Percentiles rank a stretch among this genome's conserved stretches.
phyloP scores from a whole-genome alignment of 495 filamentous ascomycete species.

The Pseudevernia furfuracea region DNA sequence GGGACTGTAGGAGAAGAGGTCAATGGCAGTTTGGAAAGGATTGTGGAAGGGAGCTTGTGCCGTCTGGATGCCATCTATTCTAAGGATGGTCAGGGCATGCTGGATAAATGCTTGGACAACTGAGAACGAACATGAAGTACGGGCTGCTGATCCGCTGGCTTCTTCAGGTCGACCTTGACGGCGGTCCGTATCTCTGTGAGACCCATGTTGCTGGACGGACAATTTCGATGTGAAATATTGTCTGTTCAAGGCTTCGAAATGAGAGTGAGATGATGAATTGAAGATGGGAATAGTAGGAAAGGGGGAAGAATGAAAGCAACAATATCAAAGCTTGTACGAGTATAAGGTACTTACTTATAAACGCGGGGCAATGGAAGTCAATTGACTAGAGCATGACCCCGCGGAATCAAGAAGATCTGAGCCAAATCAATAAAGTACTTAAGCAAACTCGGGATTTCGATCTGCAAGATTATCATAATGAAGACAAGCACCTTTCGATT shows the following conservation, averaged over 20 bases:
- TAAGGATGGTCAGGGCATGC: constrained; percentile 29
- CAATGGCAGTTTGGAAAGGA: constrained; percentile 1
- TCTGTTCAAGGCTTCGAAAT: neutral
- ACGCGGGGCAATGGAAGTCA: constrained; percentile 19
- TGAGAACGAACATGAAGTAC: constrained; percentile 64
- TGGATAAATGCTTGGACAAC: neutral
- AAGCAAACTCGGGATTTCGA: neutral
- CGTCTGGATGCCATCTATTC: constrained; percentile 95
- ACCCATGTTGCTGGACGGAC: constrained; percentile 39
- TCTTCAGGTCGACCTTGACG: constrained; percentile 68
- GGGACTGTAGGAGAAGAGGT: constrained; percentile 54
- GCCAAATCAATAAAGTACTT: too few relatives aligned
- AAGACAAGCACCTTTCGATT: neutral
- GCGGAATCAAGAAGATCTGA: constrained; percentile 6
- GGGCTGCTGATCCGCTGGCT: constrained; percentile 65
- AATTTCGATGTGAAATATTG: neutral
- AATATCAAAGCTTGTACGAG: neutral
- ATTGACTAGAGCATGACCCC: constrained; percentile 15
- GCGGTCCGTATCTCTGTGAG: constrained; percentile 60
- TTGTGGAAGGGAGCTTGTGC: constrained; percentile 37
- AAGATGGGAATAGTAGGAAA: neutral
- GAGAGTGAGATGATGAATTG: neutral
- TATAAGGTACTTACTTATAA: neutral
- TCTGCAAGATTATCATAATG: constrained; percentile 6
- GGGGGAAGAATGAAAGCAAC: neutral